Evolutionary conservation across 208 protist species (phyloP).

Genomic region (Eutreptiella sp.): DNA sequence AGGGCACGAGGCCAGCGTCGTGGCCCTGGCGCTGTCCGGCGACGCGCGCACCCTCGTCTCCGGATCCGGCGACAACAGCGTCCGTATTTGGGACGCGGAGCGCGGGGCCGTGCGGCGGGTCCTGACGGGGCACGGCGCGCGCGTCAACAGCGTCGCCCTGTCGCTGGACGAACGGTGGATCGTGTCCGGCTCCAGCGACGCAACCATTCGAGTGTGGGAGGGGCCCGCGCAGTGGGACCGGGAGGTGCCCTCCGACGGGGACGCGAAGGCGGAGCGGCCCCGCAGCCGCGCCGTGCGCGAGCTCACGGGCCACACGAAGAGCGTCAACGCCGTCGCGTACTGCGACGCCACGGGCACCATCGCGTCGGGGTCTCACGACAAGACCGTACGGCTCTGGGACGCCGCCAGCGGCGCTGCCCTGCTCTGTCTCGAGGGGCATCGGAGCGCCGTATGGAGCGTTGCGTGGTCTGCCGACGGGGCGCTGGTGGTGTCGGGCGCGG

Average conservation of each 20-base stretch:
- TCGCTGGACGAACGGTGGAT: conserved; percentile 23
- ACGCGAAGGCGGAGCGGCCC: no score
- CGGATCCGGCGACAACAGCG: conserved; percentile 31
- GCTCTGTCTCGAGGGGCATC: neutral
- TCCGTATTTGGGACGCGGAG: conserved; percentile 32
- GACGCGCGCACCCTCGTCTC: conserved; percentile 24
- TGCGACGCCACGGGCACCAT: conserved; percentile 19
- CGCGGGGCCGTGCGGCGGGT: conserved; percentile 25
- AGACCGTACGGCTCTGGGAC: conserved; percentile 28
- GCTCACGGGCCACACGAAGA: conserved; percentile 35
- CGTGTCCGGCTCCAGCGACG: conserved; percentile 30
- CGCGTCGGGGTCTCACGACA: conserved; percentile 31
- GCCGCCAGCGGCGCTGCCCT: neutral
- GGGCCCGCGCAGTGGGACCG: no score
- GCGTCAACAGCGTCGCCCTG: conserved; percentile 34
- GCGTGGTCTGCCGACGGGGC: conserved; percentile 8
- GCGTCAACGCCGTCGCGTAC: conserved; percentile 33
- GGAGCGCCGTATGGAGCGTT: neutral
- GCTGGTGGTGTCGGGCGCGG: conserved; percentile 13
- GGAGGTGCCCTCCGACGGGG: no score
- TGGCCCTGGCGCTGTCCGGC: conserved; percentile 25
- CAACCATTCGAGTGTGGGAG: conserved; percentile 38
- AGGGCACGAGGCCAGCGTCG: no score
- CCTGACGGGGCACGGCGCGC: conserved; percentile 37
- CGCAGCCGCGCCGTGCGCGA: conserved; percentile 1